Conservation (phyloP, 805 yeast genomes). For the Metschnikowia kofuensis region DNA sequence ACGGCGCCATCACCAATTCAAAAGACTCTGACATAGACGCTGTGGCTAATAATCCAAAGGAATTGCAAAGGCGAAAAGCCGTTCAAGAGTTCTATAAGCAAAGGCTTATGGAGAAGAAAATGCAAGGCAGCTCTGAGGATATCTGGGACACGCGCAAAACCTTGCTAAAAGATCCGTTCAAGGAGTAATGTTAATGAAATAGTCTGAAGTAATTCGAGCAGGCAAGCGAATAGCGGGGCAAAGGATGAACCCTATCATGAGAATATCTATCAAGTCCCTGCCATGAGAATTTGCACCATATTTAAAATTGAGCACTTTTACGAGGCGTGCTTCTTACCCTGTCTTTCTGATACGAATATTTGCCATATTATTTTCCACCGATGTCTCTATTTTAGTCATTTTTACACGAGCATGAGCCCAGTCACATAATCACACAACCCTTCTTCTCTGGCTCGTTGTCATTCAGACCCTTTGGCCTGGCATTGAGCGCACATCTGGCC, state of each 20-base stretch:
- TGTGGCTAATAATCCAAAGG: conserved; percentile 37
- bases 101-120: conserved; percentile 56
- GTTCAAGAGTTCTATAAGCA: conserved; percentile 72
- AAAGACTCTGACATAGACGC: conserved; percentile 34
- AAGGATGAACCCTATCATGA: too few relatives aligned
- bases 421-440: conserved; percentile 39
- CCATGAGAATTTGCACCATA: not conserved
- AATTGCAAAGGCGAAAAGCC: conserved; percentile 45
- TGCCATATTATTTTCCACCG: not conserved
- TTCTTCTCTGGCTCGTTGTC: conserved; percentile 44
- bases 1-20: conserved; percentile 33
- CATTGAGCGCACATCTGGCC: conserved; percentile 91
- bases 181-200: conserved; percentile 12
- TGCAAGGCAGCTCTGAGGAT: conserved; percentile 77
- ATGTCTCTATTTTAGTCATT: not conserved
- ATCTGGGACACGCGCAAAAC: conserved; percentile 62
- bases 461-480: conserved; percentile 74
- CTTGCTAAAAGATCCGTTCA: conserved; percentile 39
- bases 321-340: not conserved
- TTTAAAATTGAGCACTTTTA: not conserved
- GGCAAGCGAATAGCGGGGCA: too few relatives aligned
- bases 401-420: not conserved
- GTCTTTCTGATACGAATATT: not conserved
- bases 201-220: too few relatives aligned
- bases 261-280: too few relatives aligned